Evolutionary conservation across 768 basidiomycete genomes (phyloP).

Genomic region (Russula sp.): DNA sequence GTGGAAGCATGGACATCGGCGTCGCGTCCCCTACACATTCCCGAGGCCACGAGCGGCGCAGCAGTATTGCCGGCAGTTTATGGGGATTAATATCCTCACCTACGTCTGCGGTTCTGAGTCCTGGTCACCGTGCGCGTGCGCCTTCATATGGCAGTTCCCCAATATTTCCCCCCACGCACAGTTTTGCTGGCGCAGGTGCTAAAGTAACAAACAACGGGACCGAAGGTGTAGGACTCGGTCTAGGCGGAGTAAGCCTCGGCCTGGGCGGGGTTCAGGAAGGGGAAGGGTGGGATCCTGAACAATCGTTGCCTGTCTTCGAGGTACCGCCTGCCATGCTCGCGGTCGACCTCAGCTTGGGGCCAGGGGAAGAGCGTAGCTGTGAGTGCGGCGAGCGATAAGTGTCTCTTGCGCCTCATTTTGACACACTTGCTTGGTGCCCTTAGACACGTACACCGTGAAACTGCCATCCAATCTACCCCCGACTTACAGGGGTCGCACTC

Average conservation of each 20-base stretch:
- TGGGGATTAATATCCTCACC: slow-evolving; percentile 38
- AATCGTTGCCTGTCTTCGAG: slow-evolving; percentile 79
- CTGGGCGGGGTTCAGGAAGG: slow-evolving; percentile 30
- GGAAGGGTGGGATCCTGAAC: slow-evolving; percentile 57
- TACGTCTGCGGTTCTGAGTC: slow-evolving; percentile 23
- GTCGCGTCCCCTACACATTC: slow-evolving; percentile 40
- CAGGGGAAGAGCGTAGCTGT: slow-evolving; percentile 88
- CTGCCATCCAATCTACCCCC: slow-evolving; percentile 85
- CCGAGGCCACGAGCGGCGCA: slow-evolving; percentile 46
- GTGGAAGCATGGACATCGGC: slow-evolving; percentile 79
- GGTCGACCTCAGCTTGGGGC: slow-evolving; percentile 75
- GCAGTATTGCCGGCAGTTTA: slow-evolving; percentile 52
- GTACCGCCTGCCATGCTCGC: slow-evolving; percentile 84
- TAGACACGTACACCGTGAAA: slow-evolving; percentile 76
- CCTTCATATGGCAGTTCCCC: slow-evolving; percentile 30
- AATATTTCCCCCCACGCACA: slow-evolving; percentile 21
- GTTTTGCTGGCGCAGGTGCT: slow-evolving; percentile 20
- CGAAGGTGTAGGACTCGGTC: slow-evolving; percentile 37
- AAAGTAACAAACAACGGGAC: slow-evolving; percentile 15
- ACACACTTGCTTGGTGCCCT: slow-evolving; percentile 8
- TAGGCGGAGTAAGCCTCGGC: slow-evolving; percentile 33
- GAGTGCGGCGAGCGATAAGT: slow-evolving; percentile 36
- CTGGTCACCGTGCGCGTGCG: slow-evolving; percentile 32
- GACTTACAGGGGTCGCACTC: slow-evolving; percentile 79
- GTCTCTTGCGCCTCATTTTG: slow-evolving; percentile 8